Base-by-base conservation (phyloP, 1,284 basidiomycete genomes). In the Fomitiporia mediterranea region DNA sequence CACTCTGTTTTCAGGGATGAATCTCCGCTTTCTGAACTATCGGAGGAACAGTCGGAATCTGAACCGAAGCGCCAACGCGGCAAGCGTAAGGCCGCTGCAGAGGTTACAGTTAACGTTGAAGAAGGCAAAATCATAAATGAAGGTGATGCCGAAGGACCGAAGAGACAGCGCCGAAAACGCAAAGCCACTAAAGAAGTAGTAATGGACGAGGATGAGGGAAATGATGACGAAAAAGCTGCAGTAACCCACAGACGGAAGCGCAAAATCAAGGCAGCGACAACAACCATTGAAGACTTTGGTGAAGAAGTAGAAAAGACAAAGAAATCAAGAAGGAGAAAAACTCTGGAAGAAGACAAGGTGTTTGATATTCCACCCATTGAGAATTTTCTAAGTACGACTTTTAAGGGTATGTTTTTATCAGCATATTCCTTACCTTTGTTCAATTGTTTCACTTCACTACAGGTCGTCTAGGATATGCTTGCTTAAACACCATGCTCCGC, bases 401-500 rank as follows among this genome's bases (percentile, higher is more conserved):
- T 86, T 70, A 83, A 75, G 67, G 91, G 79, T 74, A 51, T 52
- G 69, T 56, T 28, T 62, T 30, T n/a, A 37, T 61, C 17, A 23
- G 59, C 42, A 39, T 46, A 4, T 6, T 42, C 9, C 55, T 48
- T 2, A 61, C 62, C 17, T 37, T 13, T 37, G 13, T n/a, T 38
- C 8, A 39, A 1, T n/a, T 35, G n/a, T 25, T 13, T 2, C 30
- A 9, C 58, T 61, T 27, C 60, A 63, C 30, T 64, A 6, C 61
- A 71, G 71, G 86, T 38, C 75, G 86, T n/a, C 71, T 88, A 21
- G 85, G 86, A 75, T 87, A 93, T 65, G 91, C 92, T 0, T 94
- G 91, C 65, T 70, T 94, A 46, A 94, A 94, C 66, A 93, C 91
- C 0, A 75, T 94, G 23, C 71, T 94, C 3, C 79, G 91, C 48